phyloP scores from a whole-genome alignment of 495 filamentous ascomycete species.

The Chaetomidium leptoderma region DNA sequence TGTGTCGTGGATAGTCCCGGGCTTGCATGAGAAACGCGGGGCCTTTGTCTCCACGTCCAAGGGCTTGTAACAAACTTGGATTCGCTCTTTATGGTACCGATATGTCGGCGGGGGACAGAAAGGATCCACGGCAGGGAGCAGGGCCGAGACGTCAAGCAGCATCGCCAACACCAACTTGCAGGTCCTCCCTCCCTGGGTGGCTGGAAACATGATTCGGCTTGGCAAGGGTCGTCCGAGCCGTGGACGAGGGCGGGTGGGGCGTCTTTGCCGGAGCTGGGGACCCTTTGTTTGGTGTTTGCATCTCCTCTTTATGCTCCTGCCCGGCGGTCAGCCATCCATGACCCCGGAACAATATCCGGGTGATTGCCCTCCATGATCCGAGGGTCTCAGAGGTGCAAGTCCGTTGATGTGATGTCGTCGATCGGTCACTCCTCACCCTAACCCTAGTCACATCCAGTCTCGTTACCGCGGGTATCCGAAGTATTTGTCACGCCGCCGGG shows the following conservation, averaged over 20 bases:
- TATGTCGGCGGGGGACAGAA: background rate
- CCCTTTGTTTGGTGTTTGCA: conserved; percentile 15
- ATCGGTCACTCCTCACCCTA: too few relatives aligned
- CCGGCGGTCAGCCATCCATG: conserved; percentile 24
- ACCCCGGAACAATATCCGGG: conserved; percentile 23
- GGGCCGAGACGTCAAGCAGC: background rate
- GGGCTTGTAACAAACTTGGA: conserved; percentile 1
- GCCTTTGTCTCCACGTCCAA: background rate
- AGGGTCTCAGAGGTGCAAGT: background rate
- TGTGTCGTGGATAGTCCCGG: background rate
- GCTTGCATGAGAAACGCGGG: conserved; percentile 12
- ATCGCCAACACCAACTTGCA: conserved; percentile 6
- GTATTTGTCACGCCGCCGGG: too few relatives aligned
- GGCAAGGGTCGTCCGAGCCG: conserved; percentile 5
- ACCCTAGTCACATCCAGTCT: too few relatives aligned
- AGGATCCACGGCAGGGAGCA: background rate
- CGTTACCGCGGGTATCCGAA: too few relatives aligned
- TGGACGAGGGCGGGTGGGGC: background rate
- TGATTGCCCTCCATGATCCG: background rate
- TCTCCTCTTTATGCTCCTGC: conserved; percentile 24
- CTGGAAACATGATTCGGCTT: conserved; percentile 1
- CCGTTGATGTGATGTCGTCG: too few relatives aligned
- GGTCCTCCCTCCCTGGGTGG: background rate
- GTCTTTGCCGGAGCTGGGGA: background rate
- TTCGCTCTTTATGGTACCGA: background rate